These are phyloP conservation scores for Mycotypha africana DNA, from an alignment of 371 early-diverging fungal species.

Conservation along the genomic window DNA sequence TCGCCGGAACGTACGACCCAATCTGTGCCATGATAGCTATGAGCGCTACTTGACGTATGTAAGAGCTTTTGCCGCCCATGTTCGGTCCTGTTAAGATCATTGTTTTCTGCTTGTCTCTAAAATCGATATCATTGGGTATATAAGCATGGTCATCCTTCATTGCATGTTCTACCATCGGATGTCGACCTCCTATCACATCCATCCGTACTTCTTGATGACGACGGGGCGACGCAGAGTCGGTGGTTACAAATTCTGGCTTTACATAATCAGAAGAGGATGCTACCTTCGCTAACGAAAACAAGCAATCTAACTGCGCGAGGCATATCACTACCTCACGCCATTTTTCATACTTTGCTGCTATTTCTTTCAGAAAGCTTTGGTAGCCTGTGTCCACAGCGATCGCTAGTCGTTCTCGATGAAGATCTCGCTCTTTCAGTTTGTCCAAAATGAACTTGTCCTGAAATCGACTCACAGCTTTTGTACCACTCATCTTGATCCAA, in stretches of 20 bases:
- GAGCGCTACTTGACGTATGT: slow-evolving; percentile 73
- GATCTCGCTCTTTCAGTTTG: slow-evolving; percentile 67
- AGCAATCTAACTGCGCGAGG: slow-evolving; percentile 71
- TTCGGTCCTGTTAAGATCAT: slow-evolving; percentile 79
- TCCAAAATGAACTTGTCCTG: slow-evolving; percentile 68
- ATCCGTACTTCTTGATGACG: slow-evolving; percentile 21
- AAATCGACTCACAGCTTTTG: slow-evolving; percentile 78
- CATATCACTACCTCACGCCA: slow-evolving; percentile 58
- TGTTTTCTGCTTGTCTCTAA: slow-evolving; percentile 34
- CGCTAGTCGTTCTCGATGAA: slow-evolving; percentile 61
- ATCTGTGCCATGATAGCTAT: slow-evolving; percentile 81
- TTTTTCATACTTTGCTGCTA: slow-evolving; percentile 56
- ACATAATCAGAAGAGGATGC: slow-evolving; percentile 65
- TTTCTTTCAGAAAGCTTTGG: slow-evolving; percentile 46
- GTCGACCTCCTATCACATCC: slow-evolving; percentile 49
- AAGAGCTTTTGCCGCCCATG: slow-evolving; percentile 85
- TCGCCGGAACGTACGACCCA: slow-evolving; percentile 71
- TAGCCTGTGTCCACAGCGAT: slow-evolving; percentile 45
- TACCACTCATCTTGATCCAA: slow-evolving; percentile 79
- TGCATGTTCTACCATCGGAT: slow-evolving; percentile 56
- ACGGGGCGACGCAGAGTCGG: slow-evolving; percentile 16
- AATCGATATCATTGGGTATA: slow-evolving; percentile 67
- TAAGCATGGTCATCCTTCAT: slow-evolving; percentile 21
- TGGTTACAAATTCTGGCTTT: slow-evolving; percentile 64
- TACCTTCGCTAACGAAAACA: slow-evolving; percentile 64